Conservation (phyloP, 306 rosid species). For the Astragalus glycyphyllos region DNA sequence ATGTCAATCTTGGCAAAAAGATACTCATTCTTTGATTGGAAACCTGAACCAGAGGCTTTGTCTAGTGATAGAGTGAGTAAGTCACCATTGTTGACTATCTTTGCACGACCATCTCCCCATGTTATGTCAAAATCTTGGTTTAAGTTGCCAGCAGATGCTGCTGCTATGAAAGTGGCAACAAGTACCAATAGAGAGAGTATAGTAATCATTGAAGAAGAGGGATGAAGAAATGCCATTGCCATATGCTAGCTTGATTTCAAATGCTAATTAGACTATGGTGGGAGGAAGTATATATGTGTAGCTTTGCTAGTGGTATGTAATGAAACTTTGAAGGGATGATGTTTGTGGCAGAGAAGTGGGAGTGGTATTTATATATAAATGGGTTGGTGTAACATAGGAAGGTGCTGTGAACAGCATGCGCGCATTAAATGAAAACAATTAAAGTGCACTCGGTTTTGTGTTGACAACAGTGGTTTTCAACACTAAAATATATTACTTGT, state of each 20-base stretch:
- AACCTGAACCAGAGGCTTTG: slow-evolving; percentile 63
- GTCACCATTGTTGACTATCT: slow-evolving; percentile 51
- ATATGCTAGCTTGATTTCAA: too few species aligned
- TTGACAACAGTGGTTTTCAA: slow-evolving; percentile 1
- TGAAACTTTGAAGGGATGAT: slow-evolving; percentile 27
- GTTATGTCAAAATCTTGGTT: slow-evolving; percentile 51
- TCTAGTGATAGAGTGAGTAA: slow-evolving; percentile 67
- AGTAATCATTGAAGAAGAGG: slow-evolving; percentile 1
- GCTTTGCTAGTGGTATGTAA: not conserved
- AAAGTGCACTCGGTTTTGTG: not conserved
- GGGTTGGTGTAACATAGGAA: slow-evolving; percentile 30
- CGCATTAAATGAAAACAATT: too few species aligned
- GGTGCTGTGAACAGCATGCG: too few species aligned
- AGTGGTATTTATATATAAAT: slow-evolving; percentile 32
- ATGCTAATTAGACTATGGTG: too few species aligned
- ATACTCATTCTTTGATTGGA: slow-evolving; percentile 62
- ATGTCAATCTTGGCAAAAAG: slow-evolving; percentile 66
- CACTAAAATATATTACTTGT: too few species aligned
- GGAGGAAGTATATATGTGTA: not conserved
- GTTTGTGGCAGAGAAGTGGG: slow-evolving; percentile 10
- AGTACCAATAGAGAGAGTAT: slow-evolving; percentile 21
- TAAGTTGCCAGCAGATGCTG: slow-evolving; percentile 44
- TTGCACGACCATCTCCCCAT: slow-evolving; percentile 69
- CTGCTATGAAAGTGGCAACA: slow-evolving; percentile 11
- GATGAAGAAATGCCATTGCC: slow-evolving; percentile 34